A percentile compares a stretch with the other conserved stretches of the same genome.
Evolutionary conservation across 306 rosid genomes (phyloP).

Genomic region (Lathyrus tuberosus): DNA sequence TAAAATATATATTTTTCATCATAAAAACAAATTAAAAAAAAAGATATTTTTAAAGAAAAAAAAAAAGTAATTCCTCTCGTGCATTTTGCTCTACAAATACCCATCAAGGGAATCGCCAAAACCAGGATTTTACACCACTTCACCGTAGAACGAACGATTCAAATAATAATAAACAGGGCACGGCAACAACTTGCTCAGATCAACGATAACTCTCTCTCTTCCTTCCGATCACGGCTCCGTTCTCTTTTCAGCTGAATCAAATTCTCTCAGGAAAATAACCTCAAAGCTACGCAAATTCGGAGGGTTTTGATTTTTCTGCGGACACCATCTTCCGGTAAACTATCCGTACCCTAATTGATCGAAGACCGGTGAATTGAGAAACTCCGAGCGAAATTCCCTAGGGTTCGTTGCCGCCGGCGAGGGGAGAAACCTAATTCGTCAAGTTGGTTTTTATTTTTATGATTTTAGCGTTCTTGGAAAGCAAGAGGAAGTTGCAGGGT

Average conservation of each 20-base stretch:
- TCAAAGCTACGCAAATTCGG: conserved; percentile 2
- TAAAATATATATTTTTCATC: background rate
- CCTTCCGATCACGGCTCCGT: conserved; percentile 10
- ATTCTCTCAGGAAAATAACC: background rate
- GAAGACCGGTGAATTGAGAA: conserved; percentile 4
- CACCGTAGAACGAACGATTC: conserved; percentile 24
- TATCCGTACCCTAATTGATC: conserved; percentile 29
- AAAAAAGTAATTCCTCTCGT: background rate
- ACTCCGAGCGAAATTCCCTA: background rate
- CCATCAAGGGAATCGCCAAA: background rate
- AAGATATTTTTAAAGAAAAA: background rate
- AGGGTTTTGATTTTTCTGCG: conserved; percentile 34
- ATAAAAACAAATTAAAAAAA: background rate
- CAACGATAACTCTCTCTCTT: background rate
- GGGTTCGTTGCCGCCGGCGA: conserved; percentile 24
- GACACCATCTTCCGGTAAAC: conserved; percentile 4
- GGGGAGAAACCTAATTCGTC: conserved; percentile 37
- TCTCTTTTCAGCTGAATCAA: background rate
- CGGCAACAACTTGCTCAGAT: conserved; percentile 24
- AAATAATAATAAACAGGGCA: background rate
- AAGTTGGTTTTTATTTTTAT: background rate
- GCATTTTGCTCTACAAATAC: conserved; percentile 15
- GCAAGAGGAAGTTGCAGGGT: conserved; percentile 5
- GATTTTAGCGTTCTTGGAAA: background rate
- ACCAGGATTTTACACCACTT: conserved; percentile 3